Evolutionary conservation across 1,139 yeast species (phyloP), one percentile per base, ranked within the genome.

Genomic region (Suhomyces bokatorum): DNA sequence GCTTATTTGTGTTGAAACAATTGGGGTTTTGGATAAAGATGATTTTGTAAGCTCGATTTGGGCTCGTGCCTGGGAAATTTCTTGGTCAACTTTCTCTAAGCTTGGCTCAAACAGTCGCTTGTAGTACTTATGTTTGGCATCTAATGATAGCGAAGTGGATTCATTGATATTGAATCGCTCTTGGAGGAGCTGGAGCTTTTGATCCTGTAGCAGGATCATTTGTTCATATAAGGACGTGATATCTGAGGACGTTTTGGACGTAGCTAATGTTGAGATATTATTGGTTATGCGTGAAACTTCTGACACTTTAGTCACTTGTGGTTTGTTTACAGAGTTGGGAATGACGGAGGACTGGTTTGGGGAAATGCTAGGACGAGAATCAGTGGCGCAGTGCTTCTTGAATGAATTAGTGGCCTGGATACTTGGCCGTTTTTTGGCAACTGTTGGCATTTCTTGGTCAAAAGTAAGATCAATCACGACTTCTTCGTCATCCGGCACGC

Each of bases 91-190:
- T 12, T 26, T 38, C 11, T 27, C 30, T 6, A 53, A 44, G 20
- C 48, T 44, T 6, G 59, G 57, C n/a, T 46, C 45, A 36, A 51
- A 58, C 31, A 45, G 48, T 24, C 42, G 45, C 20, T 34, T 32
- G 32, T 50, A 50, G 52, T 56, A 58, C 16, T 45, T 46, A 14
- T 51, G 48, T 36, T 58, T 58, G 16, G 58, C 55, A 36, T 58
- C 62, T 4, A 55, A 43, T 6, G 60, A 56, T 22, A 58, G 52
- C 6, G 59, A 55, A 9, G 62, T 56, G 9, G 60, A 56, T 32
- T 54, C 60, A 37, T 46, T 41, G 15, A 46, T 44, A n/a, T 35
- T 32, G 26, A 50, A 50, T n/a, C 51, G 39, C 14, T 54, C 51
- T 9, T 53, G 49, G 31, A 43, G 51, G 13, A 54, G 40, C 32